Conservation (phyloP, 129 eudicot genomes). For the Flaveria bidentis region DNA sequence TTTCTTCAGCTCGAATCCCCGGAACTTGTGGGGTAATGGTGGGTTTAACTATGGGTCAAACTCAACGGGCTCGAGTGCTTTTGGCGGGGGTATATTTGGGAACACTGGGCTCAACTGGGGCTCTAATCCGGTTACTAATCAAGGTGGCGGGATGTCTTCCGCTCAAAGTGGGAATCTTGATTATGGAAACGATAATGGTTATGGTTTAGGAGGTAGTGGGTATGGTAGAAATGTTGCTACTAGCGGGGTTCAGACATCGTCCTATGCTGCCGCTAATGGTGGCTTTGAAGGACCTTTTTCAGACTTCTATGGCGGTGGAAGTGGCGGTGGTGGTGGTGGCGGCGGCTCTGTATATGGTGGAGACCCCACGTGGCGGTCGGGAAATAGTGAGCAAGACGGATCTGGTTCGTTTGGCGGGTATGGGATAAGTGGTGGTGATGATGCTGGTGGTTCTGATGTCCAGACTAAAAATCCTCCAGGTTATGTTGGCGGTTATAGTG, state of each 20-base stretch:
- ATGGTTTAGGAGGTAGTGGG: conserved; percentile 53
- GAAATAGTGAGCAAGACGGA: conserved; percentile 52
- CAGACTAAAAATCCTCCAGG: conserved; percentile 51
- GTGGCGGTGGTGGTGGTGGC: conserved; percentile 31
- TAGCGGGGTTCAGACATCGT: conserved; percentile 41
- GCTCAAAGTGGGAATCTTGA: conserved; percentile 57
- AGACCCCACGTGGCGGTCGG: conserved; percentile 64
- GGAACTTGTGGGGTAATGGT: conserved; percentile 63
- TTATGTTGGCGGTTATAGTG: conserved; percentile 59
- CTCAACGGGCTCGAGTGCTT: conserved; percentile 42
- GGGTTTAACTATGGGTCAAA: conserved; percentile 53
- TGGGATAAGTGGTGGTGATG: conserved; percentile 50
- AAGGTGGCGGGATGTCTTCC: conserved; percentile 33
- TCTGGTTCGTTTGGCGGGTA: conserved; percentile 62
- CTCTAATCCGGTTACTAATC: conserved; percentile 30
- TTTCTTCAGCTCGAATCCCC: conserved; percentile 54
- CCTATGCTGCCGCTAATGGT: conserved; percentile 47
- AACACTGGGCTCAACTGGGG: conserved; percentile 59
- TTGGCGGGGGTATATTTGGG: conserved; percentile 53
- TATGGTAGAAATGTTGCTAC: conserved; percentile 53
- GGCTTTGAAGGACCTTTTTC: conserved; percentile 59
- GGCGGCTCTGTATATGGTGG: conserved; percentile 56
- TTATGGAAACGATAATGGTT: conserved; percentile 53
- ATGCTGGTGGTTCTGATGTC: conserved; percentile 37
- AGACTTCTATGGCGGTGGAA: conserved; percentile 52